phyloP scores from a whole-genome alignment of 495 filamentous ascomycete genomes.

The Pyronema domesticum region DNA sequence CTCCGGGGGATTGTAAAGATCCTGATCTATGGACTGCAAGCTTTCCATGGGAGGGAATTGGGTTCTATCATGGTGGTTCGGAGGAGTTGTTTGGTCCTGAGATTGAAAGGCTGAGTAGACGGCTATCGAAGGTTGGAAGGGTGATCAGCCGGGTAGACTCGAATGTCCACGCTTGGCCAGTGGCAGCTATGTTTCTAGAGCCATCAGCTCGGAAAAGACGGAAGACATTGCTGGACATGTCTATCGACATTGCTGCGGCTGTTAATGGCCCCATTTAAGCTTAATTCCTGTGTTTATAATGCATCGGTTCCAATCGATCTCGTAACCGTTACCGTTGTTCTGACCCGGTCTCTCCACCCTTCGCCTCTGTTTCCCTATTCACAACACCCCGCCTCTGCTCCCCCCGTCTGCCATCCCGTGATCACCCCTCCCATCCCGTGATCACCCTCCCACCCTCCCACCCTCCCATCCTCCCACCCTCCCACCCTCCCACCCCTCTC shows the following conservation, averaged over 20 bases:
- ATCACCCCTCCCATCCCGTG: no score
- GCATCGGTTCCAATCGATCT: no score
- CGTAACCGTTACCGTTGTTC: no score
- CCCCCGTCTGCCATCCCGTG: neutral
- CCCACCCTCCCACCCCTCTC: no score
- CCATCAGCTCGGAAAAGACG: constrained; percentile 35
- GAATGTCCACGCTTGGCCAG: constrained; percentile 63
- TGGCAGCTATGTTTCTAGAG: constrained; percentile 50
- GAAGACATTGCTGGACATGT: constrained; percentile 38
- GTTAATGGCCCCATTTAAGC: neutral
- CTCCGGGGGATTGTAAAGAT: constrained; percentile 50
- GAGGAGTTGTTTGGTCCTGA: constrained; percentile 57
- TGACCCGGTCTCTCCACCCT: neutral
- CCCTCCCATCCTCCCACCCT: no score
- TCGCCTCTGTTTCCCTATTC: neutral
- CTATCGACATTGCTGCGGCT: constrained; percentile 11
- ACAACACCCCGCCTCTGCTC: neutral
- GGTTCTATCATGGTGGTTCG: constrained; percentile 48
- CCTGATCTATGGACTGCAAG: constrained; percentile 43
- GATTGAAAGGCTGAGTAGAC: constrained; percentile 34
- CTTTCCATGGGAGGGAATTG: constrained; percentile 39
- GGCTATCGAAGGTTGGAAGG: constrained; percentile 31
- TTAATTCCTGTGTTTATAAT: no score
- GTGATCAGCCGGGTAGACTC: constrained; percentile 37
- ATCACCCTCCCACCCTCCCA: no score